A percentile compares a stretch with the other conserved stretches of the same genome.
phyloP scores from a whole-genome alignment of 2,329 filamentous ascomycete species.

The Alternaria sp. region DNA sequence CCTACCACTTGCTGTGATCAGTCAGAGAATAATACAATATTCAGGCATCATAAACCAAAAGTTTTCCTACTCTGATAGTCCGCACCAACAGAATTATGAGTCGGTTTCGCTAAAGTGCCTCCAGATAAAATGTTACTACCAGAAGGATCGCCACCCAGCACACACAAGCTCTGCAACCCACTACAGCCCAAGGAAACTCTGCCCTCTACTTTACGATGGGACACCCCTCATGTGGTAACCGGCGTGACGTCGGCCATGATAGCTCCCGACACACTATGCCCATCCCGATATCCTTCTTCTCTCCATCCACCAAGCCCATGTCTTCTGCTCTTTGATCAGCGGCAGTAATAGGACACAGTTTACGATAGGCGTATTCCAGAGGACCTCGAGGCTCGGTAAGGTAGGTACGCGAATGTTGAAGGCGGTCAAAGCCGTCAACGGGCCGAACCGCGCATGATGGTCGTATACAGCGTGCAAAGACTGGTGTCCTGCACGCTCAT shows the following conservation, averaged over 20 bases:
- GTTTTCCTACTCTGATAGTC: background rate
- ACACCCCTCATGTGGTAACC: background rate
- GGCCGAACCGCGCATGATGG: conserved; percentile 9
- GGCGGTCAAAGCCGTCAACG: conserved; percentile 1
- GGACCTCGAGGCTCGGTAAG: background rate
- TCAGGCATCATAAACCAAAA: background rate
- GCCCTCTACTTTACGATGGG: background rate
- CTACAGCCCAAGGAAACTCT: background rate
- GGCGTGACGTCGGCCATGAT: background rate
- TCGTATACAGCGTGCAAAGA: conserved; percentile 1
- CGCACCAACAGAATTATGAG: background rate
- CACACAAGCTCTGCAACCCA: background rate
- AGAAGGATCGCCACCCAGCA: background rate
- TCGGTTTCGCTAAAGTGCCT: background rate
- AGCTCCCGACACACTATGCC: background rate
- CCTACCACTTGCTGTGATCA: background rate
- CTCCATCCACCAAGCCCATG: background rate
- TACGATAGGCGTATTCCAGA: background rate
- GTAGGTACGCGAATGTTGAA: conserved; percentile 3
- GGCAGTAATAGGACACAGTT: background rate
- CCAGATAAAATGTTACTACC: background rate
- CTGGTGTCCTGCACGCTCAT: background rate
- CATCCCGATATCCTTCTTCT: too few species aligned
- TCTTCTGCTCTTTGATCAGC: background rate
- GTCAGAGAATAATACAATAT: background rate